Percentiles rank a stretch among this genome's conserved stretches.
These are phyloP conservation scores for Juglanconis sp. DNA, from an alignment of 2,329 filamentous ascomycete genomes.

Conservation along the genomic window DNA sequence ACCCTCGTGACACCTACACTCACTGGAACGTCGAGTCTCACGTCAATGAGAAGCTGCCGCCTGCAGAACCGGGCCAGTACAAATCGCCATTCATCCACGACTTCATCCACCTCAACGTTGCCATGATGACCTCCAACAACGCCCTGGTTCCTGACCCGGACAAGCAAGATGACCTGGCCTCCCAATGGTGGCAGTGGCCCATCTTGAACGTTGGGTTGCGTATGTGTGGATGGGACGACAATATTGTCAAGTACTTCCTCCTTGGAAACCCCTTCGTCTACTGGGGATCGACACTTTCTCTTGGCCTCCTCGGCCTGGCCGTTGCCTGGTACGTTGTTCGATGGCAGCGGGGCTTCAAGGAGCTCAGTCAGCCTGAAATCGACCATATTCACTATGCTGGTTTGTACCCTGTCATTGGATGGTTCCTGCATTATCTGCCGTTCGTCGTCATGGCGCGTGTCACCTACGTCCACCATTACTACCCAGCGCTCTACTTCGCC, in stretches of 20 bases:
- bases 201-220: constrained; percentile 90
- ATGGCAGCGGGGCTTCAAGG: constrained; percentile 92
- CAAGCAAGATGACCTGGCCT: constrained; percentile 97
- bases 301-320: constrained; percentile 69
- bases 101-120: constrained; percentile 96
- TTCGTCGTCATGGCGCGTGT: constrained; percentile 98
- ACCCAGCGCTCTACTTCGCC: constrained; percentile 95
- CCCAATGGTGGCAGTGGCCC: constrained; percentile 98
- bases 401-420: constrained; percentile 86
- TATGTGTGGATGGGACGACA: constrained; percentile 98
- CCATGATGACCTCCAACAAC: constrained; percentile 99
- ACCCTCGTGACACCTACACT: constrained; percentile 87
- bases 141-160: constrained; percentile 95
- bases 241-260: constrained; percentile 95
- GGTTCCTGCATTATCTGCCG: constrained; percentile 94
- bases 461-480: constrained; percentile 99
- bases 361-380: constrained; percentile 75
- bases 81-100: constrained; percentile 97
- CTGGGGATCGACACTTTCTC: constrained; percentile 82
- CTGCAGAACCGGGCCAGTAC: constrained; percentile 85
- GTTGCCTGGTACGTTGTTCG: constrained; percentile 83
- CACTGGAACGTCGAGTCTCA: constrained; percentile 99
- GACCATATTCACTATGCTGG: constrained; percentile 94
- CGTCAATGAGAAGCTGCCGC: constrained; percentile 85
- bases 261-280: constrained; percentile 95